Evolutionary conservation across 2,329 filamentous ascomycete genomes (phyloP).

Genomic region (Phaeophleospora eucalypticola): DNA sequence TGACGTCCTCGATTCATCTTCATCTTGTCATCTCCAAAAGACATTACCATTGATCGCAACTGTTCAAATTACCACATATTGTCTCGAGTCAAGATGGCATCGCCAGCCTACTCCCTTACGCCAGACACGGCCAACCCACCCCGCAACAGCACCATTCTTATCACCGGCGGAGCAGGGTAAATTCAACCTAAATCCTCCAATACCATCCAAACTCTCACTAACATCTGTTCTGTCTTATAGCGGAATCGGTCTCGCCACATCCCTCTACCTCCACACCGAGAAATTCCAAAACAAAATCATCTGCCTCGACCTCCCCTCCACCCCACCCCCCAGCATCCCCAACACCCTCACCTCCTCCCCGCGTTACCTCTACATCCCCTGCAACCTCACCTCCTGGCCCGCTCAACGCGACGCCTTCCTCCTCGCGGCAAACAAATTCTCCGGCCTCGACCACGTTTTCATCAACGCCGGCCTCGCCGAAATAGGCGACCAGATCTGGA

Average conservation of each 20-base stretch:
- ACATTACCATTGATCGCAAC: no score
- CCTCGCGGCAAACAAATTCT: conserved; percentile 39
- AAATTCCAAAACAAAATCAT: conserved; percentile 29
- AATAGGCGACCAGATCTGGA: conserved; percentile 48
- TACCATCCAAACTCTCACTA: background rate
- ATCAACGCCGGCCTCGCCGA: conserved; percentile 50
- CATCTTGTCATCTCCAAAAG: no score
- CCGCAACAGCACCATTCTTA: conserved; percentile 26
- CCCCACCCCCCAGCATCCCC: conserved; percentile 13
- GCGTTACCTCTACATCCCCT: conserved; percentile 33
- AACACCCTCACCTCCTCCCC: conserved; percentile 21
- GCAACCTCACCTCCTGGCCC: conserved; percentile 46
- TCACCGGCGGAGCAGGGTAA: conserved; percentile 28
- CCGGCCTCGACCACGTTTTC: conserved; percentile 45
- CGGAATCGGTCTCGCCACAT: conserved; percentile 32
- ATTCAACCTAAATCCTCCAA: background rate
- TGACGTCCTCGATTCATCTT: no score
- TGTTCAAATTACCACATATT: no score
- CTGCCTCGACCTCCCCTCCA: conserved; percentile 23
- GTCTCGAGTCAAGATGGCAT: no score
- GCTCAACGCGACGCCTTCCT: conserved; percentile 45
- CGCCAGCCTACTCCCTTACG: conserved; percentile 25
- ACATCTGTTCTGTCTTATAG: no score
- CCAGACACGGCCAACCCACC: conserved; percentile 23
- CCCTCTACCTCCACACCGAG: conserved; percentile 26